A percentile compares a stretch with the other conserved stretches of the same genome.
Conservation (phyloP, 371 early-diverging fungal genomes). For the Mortierella sp. region DNA sequence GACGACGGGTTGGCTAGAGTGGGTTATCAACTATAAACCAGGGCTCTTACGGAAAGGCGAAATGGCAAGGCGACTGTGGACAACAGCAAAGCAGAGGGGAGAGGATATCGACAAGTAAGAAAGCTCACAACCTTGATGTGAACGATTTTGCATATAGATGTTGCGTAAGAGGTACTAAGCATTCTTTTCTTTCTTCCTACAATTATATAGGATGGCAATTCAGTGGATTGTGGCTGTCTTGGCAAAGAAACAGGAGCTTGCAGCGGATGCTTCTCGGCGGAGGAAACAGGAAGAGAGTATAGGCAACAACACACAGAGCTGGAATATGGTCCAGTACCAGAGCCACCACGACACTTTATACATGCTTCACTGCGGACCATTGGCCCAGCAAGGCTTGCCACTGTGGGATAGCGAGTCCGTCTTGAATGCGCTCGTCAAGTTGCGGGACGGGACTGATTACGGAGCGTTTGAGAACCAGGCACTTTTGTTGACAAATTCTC, state of each 20-base stretch:
- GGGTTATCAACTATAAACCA: constrained; percentile 40
- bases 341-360: constrained; percentile 34
- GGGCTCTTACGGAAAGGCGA: constrained; percentile 43
- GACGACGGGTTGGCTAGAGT: constrained; percentile 39
- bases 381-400: constrained; percentile 16
- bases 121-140: too few species aligned
- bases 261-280: constrained; percentile 20
- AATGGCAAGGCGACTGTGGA: constrained; percentile 43
- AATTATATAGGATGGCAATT: constrained; percentile 24
- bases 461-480: constrained; percentile 42
- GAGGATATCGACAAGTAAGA: constrained; percentile 47
- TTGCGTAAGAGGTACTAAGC: background rate
- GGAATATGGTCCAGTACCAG: background rate
- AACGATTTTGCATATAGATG: background rate
- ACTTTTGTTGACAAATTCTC: constrained; percentile 33
- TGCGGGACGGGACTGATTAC: constrained; percentile 31
- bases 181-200: background rate
- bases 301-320: constrained; percentile 12
- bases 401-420: constrained; percentile 42
- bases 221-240: constrained; percentile 35
- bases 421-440: constrained; percentile 31
- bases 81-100: constrained; percentile 25
- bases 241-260: constrained; percentile 25
- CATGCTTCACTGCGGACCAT: constrained; percentile 52
- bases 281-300: constrained; percentile 4